phyloP scores from a whole-genome alignment of 2,329 filamentous ascomycete genomes.

The Didymella exigua region DNA sequence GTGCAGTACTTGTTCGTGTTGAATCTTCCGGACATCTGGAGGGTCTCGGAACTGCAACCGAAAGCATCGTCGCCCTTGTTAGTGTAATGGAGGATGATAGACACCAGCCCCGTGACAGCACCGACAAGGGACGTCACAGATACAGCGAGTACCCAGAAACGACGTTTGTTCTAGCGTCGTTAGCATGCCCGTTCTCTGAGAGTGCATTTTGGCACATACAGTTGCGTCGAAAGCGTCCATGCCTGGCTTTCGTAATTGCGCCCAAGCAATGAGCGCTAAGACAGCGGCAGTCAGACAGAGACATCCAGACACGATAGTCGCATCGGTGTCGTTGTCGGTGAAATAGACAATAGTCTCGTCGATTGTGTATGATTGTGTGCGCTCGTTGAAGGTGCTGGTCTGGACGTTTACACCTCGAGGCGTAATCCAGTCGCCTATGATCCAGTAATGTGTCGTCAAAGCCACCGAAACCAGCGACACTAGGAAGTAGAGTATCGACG shows the following conservation, averaged over 20 bases:
- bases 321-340: constrained; percentile 29
- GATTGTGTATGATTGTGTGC: constrained; percentile 23
- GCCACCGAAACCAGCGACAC: constrained; percentile 37
- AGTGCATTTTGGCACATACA: constrained; percentile 18
- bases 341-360: constrained; percentile 39
- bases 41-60: constrained; percentile 32
- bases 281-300: constrained; percentile 32
- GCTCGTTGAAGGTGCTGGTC: constrained; percentile 24
- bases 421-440: constrained; percentile 37
- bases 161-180: constrained; percentile 28
- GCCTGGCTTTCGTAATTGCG: constrained; percentile 27
- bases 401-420: constrained; percentile 26
- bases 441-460: constrained; percentile 40
- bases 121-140: constrained; percentile 26
- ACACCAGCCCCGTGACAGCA: constrained; percentile 26
- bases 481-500: constrained; percentile 32
- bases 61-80: constrained; percentile 31
- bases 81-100: constrained; percentile 35
- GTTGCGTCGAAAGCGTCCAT: constrained; percentile 33
- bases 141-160: constrained; percentile 35
- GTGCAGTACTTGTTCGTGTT: constrained; percentile 39
- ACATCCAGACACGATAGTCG: constrained; percentile 36
- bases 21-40: constrained; percentile 26
- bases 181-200: background rate
- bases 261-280: constrained; percentile 33